Evolutionary conservation across 805 yeast genomes (phyloP).

Genomic region (Lipomyces mesembrius): DNA sequence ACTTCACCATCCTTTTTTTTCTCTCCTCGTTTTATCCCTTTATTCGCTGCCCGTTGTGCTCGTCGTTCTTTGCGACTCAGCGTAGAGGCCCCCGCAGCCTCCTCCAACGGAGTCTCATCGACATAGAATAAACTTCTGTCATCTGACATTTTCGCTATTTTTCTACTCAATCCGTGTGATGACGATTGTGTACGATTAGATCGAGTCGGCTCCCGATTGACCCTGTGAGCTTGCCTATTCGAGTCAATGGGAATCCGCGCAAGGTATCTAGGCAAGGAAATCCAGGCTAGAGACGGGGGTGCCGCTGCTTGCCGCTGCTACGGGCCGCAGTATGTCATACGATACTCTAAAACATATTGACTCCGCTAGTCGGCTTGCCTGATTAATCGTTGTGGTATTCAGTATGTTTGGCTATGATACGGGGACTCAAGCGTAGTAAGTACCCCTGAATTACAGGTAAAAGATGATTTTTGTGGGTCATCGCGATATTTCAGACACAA

Average conservation of each 20-base stretch:
- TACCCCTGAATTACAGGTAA: too few species aligned
- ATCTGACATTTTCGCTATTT: not conserved
- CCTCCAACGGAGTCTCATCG: not conserved
- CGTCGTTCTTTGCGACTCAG: not conserved
- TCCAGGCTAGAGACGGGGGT: not conserved
- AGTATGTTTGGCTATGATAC: too few species aligned
- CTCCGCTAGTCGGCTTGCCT: not conserved
- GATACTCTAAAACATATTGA: not conserved
- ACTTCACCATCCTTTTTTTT: not conserved
- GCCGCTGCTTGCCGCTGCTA: not conserved
- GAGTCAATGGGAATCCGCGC: not conserved
- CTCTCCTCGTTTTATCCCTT: conserved; percentile 5
- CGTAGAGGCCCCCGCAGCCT: not conserved
- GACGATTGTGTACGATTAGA: not conserved
- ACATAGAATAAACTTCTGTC: not conserved
- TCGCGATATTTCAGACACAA: too few species aligned
- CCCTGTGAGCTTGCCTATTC: not conserved
- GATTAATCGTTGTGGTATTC: not conserved
- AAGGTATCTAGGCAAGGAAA: too few species aligned
- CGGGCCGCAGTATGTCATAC: not conserved
- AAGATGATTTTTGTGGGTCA: too few species aligned
- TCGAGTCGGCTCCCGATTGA: not conserved
- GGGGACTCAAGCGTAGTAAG: too few species aligned
- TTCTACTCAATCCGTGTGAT: not conserved
- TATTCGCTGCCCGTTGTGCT: not conserved